Evolutionary conservation across 306 rosid species (phyloP).

Genomic region (Mimosa pudica): DNA sequence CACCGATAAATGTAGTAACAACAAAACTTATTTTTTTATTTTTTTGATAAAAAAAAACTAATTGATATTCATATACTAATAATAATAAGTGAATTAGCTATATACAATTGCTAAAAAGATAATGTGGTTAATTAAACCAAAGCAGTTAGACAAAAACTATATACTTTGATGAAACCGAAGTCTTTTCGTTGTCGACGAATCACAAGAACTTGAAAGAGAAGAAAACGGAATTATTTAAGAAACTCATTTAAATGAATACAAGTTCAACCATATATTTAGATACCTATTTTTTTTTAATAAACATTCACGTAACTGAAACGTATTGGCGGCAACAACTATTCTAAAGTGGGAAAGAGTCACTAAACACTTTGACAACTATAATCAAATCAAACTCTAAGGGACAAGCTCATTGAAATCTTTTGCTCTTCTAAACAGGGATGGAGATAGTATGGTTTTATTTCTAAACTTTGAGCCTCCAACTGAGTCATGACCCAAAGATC

Average conservation of each 20-base stretch:
- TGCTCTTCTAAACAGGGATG: no score
- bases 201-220: not conserved
- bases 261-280: not conserved
- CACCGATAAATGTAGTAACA: not conserved
- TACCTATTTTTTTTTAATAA: no score
- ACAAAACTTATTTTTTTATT: not conserved
- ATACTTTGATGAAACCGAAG: not conserved
- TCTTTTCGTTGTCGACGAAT: no score
- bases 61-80: not conserved
- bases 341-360: no score
- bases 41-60: not conserved
- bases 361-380: no score
- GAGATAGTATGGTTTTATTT: no score
- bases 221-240: not conserved
- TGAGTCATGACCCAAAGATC: no score
- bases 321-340: no score
- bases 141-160: not conserved
- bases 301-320: no score
- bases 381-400: no score
- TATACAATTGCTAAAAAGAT: not conserved
- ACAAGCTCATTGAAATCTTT: no score
- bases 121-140: not conserved
- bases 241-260: not conserved
- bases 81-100: not conserved
- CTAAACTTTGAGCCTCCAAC: no score